Base-by-base conservation (phyloP, 148 eudicot species). In the Gaultheria prostrata region DNA sequence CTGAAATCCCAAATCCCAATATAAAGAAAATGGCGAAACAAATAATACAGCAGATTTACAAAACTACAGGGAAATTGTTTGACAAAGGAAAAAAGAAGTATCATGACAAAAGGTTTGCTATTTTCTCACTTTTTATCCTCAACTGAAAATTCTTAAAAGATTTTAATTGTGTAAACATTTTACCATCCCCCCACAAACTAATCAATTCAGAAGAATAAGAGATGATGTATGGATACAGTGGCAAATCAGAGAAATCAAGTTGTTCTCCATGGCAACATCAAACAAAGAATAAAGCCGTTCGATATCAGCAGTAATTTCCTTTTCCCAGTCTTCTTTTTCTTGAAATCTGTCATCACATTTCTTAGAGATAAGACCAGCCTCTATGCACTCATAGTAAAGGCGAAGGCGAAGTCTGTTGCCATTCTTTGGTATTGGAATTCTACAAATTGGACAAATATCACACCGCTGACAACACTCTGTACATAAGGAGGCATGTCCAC, bases 401-500 rank as follows among this genome's bases (percentile, higher is more conserved):
- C 99, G 98, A 92, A 88, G 98, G 26, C 88, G 95, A 39, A 89
- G 85, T 81, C 88, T 88, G 46, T 88, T 89, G 24, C 90, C 93
- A 67, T 72, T 89, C 85, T 90, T 91, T 70, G 94, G 87, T 33
- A 95, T 82, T 48, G 94, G 84, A 83, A 82, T 87, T 88, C 98
- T 88, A 85, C 99, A 97, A 28, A 97, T 91, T 61, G 98, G 99
- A 85, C 99, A 97, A 78, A 80, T 88, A 85, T 95, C 99, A 88
- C 88, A 95, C 10, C 99, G 91, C 85, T 93, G 94, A 85, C 93
- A 91, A 59, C 99, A 97, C 87, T 95, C 99, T 79, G 92, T 92
- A 87, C 99, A 97, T 82, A 97, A 88, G 54, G 99, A 94, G 76
- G 99, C 98, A 85, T 97, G 99, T 18, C 99, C 97, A 83, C 99